These are phyloP conservation scores for Handroanthus guayacan DNA, from an alignment of 257 asterid genomes.

Conservation along the genomic window DNA sequence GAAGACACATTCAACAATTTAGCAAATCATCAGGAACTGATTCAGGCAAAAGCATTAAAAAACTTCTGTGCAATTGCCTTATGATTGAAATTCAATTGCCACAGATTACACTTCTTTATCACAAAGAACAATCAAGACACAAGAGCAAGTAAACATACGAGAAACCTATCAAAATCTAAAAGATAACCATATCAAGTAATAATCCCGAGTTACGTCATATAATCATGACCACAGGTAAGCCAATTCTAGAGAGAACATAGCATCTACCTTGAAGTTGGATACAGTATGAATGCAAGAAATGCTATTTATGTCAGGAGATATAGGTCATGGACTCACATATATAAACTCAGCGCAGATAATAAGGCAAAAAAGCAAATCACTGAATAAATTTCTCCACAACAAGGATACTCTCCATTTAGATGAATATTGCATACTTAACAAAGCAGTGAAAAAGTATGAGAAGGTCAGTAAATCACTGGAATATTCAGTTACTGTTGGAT, in stretches of 20 bases:
- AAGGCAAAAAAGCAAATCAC: neutral
- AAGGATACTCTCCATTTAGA: neutral
- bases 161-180: neutral
- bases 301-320: neutral
- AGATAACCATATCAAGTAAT: neutral
- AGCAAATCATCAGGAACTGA: neutral
- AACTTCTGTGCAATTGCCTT: conserved; percentile 30
- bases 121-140: neutral
- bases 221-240: neutral
- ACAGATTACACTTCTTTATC: neutral
- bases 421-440: neutral
- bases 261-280: too few species aligned
- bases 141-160: neutral
- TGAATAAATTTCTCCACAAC: neutral
- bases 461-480: neutral
- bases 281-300: neutral
- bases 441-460: neutral
- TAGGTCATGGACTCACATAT: neutral
- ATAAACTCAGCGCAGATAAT: neutral
- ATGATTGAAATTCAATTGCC: neutral
- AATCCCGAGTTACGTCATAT: neutral
- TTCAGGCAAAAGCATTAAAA: conserved; percentile 23
- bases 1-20: conserved; percentile 50
- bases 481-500: neutral
- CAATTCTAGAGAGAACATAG: neutral